Conservation (phyloP, 768 basidiomycete genomes). For the Leccinum rimulosum region DNA sequence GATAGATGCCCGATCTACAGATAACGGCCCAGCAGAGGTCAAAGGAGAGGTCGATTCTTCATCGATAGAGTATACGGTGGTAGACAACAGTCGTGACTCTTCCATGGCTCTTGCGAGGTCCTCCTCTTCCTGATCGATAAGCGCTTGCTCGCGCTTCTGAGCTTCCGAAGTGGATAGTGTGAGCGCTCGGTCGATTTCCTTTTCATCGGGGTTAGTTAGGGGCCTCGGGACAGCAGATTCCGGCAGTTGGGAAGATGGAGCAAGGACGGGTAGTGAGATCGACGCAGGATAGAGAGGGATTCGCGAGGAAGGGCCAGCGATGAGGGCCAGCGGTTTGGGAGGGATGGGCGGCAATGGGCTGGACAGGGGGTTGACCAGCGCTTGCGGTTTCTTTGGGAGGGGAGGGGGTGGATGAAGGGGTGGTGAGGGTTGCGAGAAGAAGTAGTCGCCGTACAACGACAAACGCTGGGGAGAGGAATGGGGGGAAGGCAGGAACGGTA, state of each 20-base stretch:
- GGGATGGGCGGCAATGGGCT: constrained; percentile 38
- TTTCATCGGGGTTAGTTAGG: constrained; percentile 37
- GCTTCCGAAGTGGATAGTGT: constrained; percentile 45
- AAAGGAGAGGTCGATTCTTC: constrained; percentile 5
- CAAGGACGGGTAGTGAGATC: constrained; percentile 21
- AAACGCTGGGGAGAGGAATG: constrained; percentile 11
- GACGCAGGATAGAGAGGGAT: constrained; percentile 34
- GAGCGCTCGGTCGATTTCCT: constrained; percentile 46
- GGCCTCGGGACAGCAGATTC: constrained; percentile 6
- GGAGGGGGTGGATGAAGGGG: constrained; percentile 31
- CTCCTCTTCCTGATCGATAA: constrained; percentile 51
- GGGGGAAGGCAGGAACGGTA: constrained; percentile 4
- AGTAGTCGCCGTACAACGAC: constrained; percentile 31
- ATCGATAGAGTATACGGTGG: constrained; percentile 9
- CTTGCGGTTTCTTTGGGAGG: constrained; percentile 30
- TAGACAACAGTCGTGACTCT: constrained; percentile 40
- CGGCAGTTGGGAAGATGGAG: constrained; percentile 7
- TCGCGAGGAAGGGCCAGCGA: constrained; percentile 17
- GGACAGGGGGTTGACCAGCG: constrained; percentile 31
- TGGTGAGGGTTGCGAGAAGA: constrained; percentile 12
- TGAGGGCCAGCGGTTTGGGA: constrained; percentile 34
- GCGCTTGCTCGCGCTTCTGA: constrained; percentile 21
- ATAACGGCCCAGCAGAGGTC: constrained; percentile 7
- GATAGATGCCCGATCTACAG: constrained; percentile 16
- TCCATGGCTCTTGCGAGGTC: constrained; percentile 64